Evolutionary conservation across 371 early-diverging fungal species (phyloP).

Genomic region (Apophysomyces trapeziformis): DNA sequence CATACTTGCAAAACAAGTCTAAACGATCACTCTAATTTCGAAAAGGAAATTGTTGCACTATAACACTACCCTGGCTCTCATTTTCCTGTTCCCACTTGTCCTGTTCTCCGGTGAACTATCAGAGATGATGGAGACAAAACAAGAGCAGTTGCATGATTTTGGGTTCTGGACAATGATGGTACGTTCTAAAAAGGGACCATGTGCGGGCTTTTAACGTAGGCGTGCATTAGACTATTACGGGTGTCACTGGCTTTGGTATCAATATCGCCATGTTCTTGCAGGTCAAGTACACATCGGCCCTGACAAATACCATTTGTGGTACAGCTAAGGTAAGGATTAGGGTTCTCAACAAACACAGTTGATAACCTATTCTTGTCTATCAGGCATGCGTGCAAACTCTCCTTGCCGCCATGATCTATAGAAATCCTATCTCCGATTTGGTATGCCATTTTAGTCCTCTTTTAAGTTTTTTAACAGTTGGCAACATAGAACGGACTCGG

Average conservation of each 20-base stretch:
- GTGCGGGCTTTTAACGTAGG: not conserved
- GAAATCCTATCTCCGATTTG: conserved; percentile 67
- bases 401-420: conserved; percentile 69
- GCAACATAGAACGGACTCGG: conserved; percentile 64
- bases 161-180: conserved; percentile 73
- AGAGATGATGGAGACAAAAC: conserved; percentile 49
- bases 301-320: conserved; percentile 81
- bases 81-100: conserved; percentile 64
- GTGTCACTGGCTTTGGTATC: conserved; percentile 73
- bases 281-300: conserved; percentile 76
- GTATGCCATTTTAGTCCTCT: conserved; percentile 35
- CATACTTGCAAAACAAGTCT: not conserved
- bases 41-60: conserved; percentile 70
- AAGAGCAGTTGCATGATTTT: conserved; percentile 24
- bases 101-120: conserved; percentile 66
- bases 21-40: not conserved
- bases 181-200: conserved; percentile 12
- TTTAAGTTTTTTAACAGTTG: too few species aligned
- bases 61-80: conserved; percentile 70
- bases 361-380: not conserved
- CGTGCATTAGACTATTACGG: conserved; percentile 60
- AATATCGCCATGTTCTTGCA: conserved; percentile 80
- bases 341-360: not conserved
- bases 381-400: conserved; percentile 70
- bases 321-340: conserved; percentile 58